phyloP scores from a whole-genome alignment of 2,329 filamentous ascomycete species.

The Tricladium varicosporioides region DNA sequence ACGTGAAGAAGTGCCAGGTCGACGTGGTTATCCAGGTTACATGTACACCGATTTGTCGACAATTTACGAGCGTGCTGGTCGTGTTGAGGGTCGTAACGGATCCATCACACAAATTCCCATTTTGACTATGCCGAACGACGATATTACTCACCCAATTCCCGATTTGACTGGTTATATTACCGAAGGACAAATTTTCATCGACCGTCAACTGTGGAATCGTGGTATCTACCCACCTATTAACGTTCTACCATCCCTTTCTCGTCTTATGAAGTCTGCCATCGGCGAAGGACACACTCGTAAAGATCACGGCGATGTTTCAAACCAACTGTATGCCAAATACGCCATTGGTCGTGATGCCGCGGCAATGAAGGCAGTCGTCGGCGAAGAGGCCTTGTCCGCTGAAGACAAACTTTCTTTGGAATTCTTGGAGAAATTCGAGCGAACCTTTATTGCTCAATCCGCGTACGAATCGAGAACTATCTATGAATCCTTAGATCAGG shows the following conservation, averaged over 20 bases:
- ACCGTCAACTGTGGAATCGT: conserved; percentile 91
- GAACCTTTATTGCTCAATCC: conserved; percentile 88
- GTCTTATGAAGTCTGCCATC: conserved; percentile 99
- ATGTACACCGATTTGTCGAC: conserved; percentile 99
- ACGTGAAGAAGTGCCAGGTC: conserved; percentile 97
- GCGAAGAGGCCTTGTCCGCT: conserved; percentile 90
- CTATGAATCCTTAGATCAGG: conserved; percentile 90
- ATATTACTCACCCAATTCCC: conserved; percentile 98
- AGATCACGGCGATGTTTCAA: conserved; percentile 97
- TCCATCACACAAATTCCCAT: conserved; percentile 99
- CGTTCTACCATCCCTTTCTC: conserved; percentile 93
- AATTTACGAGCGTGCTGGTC: conserved; percentile 98
- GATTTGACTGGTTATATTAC: conserved; percentile 99
- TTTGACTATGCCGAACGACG: conserved; percentile 98
- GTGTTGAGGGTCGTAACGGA: conserved; percentile 93
- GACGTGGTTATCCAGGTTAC: conserved; percentile 99
- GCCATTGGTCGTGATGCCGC: conserved; percentile 98
- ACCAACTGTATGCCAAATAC: conserved; percentile 99
- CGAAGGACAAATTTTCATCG: conserved; percentile 97
- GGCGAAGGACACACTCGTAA: conserved; percentile 95
- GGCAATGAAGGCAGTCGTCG: conserved; percentile 98
- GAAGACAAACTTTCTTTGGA: conserved; percentile 98
- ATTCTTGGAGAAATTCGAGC: conserved; percentile 98
- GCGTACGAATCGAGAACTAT: conserved; percentile 90
- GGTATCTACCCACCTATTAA: conserved; percentile 99